These are phyloP conservation scores for Fraxinus greggii DNA, from an alignment of 305 asterid species.

Conservation along the genomic window DNA sequence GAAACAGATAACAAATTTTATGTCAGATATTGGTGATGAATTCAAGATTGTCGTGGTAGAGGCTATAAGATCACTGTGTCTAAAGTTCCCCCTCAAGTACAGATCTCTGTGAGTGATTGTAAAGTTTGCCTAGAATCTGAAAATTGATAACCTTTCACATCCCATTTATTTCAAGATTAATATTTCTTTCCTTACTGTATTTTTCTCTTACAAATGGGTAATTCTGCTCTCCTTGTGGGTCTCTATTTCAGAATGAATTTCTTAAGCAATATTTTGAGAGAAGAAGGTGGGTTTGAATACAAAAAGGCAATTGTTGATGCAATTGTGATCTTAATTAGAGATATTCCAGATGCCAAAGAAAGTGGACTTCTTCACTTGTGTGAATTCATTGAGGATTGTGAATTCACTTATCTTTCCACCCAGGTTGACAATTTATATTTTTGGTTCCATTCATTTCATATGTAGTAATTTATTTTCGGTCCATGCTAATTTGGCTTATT, in stretches of 20 bases:
- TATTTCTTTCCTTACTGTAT: background rate
- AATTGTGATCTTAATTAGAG: conserved; percentile 92
- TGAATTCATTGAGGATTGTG: conserved; percentile 99
- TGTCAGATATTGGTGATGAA: conserved; percentile 99
- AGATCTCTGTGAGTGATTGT: conserved; percentile 83
- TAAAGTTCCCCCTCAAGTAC: conserved; percentile 96
- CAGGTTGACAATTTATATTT: conserved; percentile 53
- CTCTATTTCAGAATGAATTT: conserved; percentile 76
- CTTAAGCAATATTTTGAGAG: conserved; percentile 94
- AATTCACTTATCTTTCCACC: conserved; percentile 97
- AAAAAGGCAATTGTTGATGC: conserved; percentile 98
- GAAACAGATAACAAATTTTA: conserved; percentile 95
- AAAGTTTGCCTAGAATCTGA: conserved; percentile 13
- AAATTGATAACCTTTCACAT: conserved; percentile 11
- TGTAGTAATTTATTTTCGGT: conserved; percentile 2
- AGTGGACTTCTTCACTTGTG: conserved; percentile 91
- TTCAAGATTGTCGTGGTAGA: conserved; percentile 99
- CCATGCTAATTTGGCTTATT: conserved; percentile 7
- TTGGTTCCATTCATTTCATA: background rate
- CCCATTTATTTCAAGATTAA: conserved; percentile 1
- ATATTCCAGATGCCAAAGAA: conserved; percentile 99
- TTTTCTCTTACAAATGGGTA: background rate
- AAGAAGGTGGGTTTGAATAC: conserved; percentile 99
- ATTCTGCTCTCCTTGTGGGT: conserved; percentile 16
- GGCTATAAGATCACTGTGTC: conserved; percentile 92